These are phyloP conservation scores for Medicago truncatula DNA, from an alignment of 306 rosid species.

Conservation along the genomic window DNA sequence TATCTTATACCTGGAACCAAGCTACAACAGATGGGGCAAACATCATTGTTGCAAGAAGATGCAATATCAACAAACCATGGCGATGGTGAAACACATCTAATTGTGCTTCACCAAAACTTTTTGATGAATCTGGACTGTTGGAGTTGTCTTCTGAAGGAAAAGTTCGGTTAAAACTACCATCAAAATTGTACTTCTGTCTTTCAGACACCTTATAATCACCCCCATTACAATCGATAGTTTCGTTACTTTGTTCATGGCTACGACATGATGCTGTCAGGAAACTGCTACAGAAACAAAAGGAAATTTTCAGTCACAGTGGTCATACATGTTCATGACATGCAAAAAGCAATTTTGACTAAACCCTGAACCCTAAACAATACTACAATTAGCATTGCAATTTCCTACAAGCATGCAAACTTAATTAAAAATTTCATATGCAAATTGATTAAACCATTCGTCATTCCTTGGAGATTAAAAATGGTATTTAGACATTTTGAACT, in stretches of 20 bases:
- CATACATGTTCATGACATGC: slow-evolving; percentile 12
- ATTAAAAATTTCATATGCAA: neutral
- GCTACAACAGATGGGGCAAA: slow-evolving; percentile 86
- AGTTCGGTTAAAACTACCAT: slow-evolving; percentile 57
- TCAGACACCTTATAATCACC: slow-evolving; percentile 52
- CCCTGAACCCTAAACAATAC: neutral
- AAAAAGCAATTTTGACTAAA: neutral
- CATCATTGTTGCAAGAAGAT: slow-evolving; percentile 79
- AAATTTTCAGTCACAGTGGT: slow-evolving; percentile 46
- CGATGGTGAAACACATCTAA: slow-evolving; percentile 84
- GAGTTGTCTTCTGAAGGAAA: slow-evolving; percentile 58
- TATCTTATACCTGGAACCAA: slow-evolving; percentile 86
- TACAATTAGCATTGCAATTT: slow-evolving; percentile 3
- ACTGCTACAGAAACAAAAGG: slow-evolving; percentile 65
- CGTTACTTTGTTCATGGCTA: slow-evolving; percentile 61
- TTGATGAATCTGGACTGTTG: slow-evolving; percentile 68
- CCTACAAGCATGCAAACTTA: slow-evolving; percentile 1
- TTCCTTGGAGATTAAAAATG: neutral
- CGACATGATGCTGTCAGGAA: slow-evolving; percentile 86
- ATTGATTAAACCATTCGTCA: neutral
- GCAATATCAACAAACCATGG: slow-evolving; percentile 87
- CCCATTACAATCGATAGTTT: slow-evolving; percentile 48
- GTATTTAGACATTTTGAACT: slow-evolving; percentile 4
- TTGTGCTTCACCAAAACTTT: slow-evolving; percentile 83
- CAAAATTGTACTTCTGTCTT: slow-evolving; percentile 55